Percentiles rank a stretch among this genome's conserved stretches.
Conservation (phyloP, 1,139 yeast species). For the Blastobotrys serpentis region DNA sequence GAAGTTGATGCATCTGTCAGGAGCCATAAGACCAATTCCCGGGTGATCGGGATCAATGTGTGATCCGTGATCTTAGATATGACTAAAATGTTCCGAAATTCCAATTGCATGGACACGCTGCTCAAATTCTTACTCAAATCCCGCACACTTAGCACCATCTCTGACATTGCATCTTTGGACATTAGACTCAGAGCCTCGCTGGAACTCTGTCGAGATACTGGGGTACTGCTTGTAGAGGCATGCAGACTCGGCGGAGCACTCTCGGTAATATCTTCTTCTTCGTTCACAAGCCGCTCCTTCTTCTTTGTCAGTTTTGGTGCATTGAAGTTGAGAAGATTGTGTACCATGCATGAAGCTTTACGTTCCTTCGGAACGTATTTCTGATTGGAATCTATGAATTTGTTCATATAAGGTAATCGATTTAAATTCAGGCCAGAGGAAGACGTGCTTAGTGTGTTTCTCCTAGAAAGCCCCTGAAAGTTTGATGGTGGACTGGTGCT, state of each 20-base stretch:
- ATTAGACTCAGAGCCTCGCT: conserved; percentile 18
- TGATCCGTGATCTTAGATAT: conserved; percentile 70
- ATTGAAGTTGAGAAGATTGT: conserved; percentile 25
- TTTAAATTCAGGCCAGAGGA: conserved; percentile 3
- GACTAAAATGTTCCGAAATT: conserved; percentile 58
- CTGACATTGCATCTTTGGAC: conserved; percentile 41
- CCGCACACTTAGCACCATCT: conserved; percentile 44
- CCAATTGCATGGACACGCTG: conserved; percentile 52
- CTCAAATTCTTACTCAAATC: conserved; percentile 42
- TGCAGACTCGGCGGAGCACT: conserved; percentile 1
- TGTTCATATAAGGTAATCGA: conserved; percentile 1
- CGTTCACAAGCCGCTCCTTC: conserved; percentile 5
- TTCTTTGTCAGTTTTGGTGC: conserved; percentile 4
- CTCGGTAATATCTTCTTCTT: background rate
- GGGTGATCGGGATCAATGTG: conserved; percentile 54
- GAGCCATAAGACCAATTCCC: conserved; percentile 59
- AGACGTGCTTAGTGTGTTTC: background rate
- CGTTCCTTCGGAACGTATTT: background rate
- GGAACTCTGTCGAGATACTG: conserved; percentile 3
- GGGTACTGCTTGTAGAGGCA: background rate
- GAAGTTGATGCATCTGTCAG: conserved; percentile 36
- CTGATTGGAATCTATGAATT: background rate
- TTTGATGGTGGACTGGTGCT: background rate
- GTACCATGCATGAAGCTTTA: conserved; percentile 26
- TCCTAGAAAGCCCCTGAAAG: background rate